These are phyloP conservation scores for Botrytis tulipae DNA, from an alignment of 2,329 filamentous ascomycete species.

Conservation along the genomic window DNA sequence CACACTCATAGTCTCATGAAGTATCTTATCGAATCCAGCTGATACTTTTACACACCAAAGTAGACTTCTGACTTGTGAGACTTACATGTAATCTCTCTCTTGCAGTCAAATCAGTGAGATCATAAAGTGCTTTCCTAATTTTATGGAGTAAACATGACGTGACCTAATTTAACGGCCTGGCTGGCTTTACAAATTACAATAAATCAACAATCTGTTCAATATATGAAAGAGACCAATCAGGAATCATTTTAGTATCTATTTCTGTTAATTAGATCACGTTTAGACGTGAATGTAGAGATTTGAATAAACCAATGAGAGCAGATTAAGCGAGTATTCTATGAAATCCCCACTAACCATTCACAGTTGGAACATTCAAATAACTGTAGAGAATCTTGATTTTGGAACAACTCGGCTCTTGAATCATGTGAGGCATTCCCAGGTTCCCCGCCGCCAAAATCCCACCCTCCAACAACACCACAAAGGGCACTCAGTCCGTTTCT, in stretches of 20 bases:
- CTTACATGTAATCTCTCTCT: neutral
- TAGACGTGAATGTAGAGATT: neutral
- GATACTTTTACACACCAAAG: neutral
- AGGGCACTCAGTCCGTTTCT: neutral
- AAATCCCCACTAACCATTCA: neutral
- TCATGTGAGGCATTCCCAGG: neutral
- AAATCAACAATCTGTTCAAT: neutral
- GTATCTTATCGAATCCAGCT: neutral
- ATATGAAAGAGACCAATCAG: neutral
- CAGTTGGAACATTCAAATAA: neutral
- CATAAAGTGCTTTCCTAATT: neutral
- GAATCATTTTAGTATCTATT: neutral
- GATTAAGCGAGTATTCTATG: neutral
- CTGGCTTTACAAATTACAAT: neutral
- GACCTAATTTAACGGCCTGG: no score
- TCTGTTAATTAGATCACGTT: neutral
- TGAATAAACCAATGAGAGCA: neutral
- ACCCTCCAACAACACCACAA: neutral
- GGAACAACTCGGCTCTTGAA: neutral
- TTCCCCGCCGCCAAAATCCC: neutral
- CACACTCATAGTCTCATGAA: neutral
- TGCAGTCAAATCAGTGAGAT: neutral
- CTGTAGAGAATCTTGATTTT: neutral
- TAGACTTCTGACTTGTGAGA: neutral
- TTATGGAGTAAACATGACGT: no score